Percentiles rank a stretch among this genome's conserved stretches.
Conservation (phyloP, 129 eudicot genomes). For the Artemisia argyi region DNA sequence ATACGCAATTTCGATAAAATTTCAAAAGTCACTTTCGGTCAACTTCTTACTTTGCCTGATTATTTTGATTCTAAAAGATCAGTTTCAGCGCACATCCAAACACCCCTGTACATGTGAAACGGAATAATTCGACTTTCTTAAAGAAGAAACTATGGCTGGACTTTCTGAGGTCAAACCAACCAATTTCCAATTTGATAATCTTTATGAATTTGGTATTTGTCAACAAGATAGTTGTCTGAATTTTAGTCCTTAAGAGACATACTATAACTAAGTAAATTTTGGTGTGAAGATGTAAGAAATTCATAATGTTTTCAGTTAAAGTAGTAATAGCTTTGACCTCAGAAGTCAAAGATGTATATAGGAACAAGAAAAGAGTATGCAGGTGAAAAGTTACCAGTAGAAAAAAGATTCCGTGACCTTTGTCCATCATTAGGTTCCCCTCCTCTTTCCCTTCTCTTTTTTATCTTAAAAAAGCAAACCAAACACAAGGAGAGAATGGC, state of each 20-base stretch:
- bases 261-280: not conserved
- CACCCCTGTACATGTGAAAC: not conserved
- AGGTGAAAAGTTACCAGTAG: slow-evolving; percentile 26
- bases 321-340: not conserved
- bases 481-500: slow-evolving; percentile 25
- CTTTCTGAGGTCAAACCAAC: slow-evolving; percentile 8
- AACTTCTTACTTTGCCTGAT: no score
- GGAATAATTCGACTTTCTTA: not conserved
- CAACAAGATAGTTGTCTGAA: not conserved
- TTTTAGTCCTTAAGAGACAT: not conserved
- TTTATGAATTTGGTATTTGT: not conserved
- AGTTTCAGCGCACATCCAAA: not conserved
- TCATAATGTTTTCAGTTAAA: not conserved
- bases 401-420: slow-evolving; percentile 13
- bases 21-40: not conserved
- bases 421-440: slow-evolving; percentile 12
- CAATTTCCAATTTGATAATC: not conserved
- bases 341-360: not conserved
- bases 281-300: not conserved
- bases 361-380: slow-evolving; percentile 5
- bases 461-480: slow-evolving; percentile 29
- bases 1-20: not conserved
- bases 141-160: not conserved
- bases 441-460: slow-evolving; percentile 13
- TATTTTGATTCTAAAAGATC: no score